Base-by-base conservation (phyloP, 768 basidiomycete species). In the Auricularia heimuer region DNA sequence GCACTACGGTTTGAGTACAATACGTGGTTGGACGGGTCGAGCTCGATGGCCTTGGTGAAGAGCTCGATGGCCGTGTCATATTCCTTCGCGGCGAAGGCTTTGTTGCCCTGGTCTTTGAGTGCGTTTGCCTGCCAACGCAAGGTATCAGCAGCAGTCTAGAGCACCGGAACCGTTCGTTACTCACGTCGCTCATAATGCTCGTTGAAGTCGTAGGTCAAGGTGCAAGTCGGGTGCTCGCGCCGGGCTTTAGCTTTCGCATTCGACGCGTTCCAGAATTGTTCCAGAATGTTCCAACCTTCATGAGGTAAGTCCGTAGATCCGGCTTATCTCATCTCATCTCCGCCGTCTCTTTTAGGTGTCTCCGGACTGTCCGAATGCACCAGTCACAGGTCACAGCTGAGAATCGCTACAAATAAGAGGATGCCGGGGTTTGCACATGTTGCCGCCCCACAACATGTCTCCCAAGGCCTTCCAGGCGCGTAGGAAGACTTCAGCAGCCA, bases 1-100 rank as follows among this genome's bases (percentile, higher is more conserved):
- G 94, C 95, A 71, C 92, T 94, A 65, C 95, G 82, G 73, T 98
- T 98, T 16, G 94, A 96, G 77, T 84, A 97, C 8, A 97, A 79
- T 63, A 98, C 94, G 75, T 90, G 88, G 73, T 96, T 96, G 44
- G 78, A 80, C 2, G 88, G 79, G 76, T 97, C 94, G 69, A 95
- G 70, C 60, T 81, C 85, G 72, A 98, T 90, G 21, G 91, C 95
- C 71, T 92, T 82, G 3, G 85, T 81, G 76, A 92, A 93, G 61
- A 89, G 78, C 72, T 88, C 83, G 79, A 92, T 90, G 6, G 95
- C 94, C 70, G 82, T 85, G 78, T 92, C 87, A 77, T 91, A 97
- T 70, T 97, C 85, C 74, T 94, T 97, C 64, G 92, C 92, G 45
- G 90, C 81, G 77, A 98, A 98, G 24, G 95, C 94, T 73, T 94